Base-by-base conservation (phyloP, 306 rosid species). In the Arachis hypogaea region DNA sequence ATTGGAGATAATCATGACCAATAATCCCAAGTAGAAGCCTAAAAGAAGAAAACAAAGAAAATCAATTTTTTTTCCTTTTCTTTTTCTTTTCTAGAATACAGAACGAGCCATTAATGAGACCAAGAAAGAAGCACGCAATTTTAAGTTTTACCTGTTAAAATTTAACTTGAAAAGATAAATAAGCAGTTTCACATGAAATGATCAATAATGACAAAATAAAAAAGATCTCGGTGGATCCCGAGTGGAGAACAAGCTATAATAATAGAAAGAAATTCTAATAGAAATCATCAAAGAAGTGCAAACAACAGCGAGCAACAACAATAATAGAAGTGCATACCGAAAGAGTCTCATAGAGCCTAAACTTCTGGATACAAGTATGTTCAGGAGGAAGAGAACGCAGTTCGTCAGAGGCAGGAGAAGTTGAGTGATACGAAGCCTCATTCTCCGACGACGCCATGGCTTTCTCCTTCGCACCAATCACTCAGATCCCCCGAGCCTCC, bases 301-400 rank as follows among this genome's bases (percentile, higher is more conserved):
- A 41, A 52, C 58, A 52, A 5, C 28, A 14, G 4, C 22, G 5
- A 33, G 12, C 58, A 52, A 52, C 22, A 52, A 45, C 47, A 29
- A 14, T 14, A 68, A 66, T 49, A 58, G 8, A 68, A 71, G 68
- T 5, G 76, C 61, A 44, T 86, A 92, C 97, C 91, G 97, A 86
- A 78, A 69, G 93, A 74, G 97, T 92, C 82, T 89, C 86, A 16
- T 92, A 92, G 61, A 92, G 97, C 87, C 89, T 82, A 85, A 92
- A 92, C 75, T 92, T 89, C 81, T 86, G 86, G 92, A 92, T 76
- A 85, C 69, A 85, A 9, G 70, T 69, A 33, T 77, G 79, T 29
- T 74, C 75, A 49, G 90, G 81, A 71, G 56, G 75, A 59, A 63
- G 59, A 72, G 59, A 6, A 52, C 58, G 58, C 22, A 49, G 55